Conservation (phyloP, 345 rosid species). For the Hevea brasiliensis region DNA sequence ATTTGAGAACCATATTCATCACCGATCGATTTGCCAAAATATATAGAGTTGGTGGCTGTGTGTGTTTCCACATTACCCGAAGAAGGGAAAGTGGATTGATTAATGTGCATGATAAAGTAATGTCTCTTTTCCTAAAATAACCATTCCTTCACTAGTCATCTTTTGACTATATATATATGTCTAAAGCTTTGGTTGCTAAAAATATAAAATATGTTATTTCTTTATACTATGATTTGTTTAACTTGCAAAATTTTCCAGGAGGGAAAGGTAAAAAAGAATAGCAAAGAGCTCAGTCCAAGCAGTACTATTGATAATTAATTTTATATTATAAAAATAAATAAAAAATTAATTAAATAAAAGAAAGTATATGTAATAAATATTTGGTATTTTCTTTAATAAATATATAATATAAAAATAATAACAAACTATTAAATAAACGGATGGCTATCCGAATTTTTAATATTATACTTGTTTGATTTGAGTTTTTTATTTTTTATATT, state of each 20-base stretch:
- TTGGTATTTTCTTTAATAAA: too few species aligned
- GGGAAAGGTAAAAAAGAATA: not conserved
- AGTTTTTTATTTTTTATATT: too few species aligned
- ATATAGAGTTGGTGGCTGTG: not conserved
- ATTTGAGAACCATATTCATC: not conserved
- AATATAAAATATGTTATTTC: not conserved
- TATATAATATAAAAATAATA: too few species aligned
- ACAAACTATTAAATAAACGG: too few species aligned
- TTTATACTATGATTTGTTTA: not conserved
- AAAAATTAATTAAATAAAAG: too few species aligned
- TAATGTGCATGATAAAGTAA: not conserved
- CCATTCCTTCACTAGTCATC: not conserved
- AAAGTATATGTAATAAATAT: too few species aligned
- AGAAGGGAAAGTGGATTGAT: slow-evolving; percentile 1
- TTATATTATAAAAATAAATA: too few species aligned
- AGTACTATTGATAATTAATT: too few species aligned
- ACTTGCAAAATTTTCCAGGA: slow-evolving; percentile 6
- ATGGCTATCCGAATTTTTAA: too few species aligned
- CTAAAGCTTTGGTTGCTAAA: not conserved
- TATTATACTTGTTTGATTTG: too few species aligned
- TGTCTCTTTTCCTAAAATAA: not conserved
- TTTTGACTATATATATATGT: slow-evolving; percentile 1
- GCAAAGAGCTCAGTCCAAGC: not conserved
- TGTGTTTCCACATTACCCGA: not conserved
- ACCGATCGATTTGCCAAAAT: not conserved